Evolutionary conservation across 2,329 filamentous ascomycete species (phyloP).

Genomic region (Colletotrichum lini): DNA sequence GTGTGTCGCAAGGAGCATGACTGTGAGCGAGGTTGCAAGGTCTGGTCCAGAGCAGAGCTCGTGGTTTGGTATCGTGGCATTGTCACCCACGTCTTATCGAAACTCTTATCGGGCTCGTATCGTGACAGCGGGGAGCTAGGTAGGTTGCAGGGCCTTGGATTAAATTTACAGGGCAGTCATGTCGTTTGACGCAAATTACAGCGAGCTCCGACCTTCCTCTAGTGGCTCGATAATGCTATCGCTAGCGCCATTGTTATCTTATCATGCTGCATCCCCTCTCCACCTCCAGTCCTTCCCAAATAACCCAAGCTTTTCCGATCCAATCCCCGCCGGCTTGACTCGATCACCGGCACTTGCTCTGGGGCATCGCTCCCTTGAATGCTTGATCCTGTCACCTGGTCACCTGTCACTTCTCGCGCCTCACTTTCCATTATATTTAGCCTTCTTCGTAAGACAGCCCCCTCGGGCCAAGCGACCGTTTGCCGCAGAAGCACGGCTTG

Average conservation of each 20-base stretch:
- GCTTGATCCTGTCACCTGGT: not conserved
- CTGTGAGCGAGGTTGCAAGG: not conserved
- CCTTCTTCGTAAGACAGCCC: not conserved
- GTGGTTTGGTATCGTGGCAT: not conserved
- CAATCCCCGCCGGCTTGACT: slow-evolving; percentile 18
- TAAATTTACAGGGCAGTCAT: too few relatives aligned
- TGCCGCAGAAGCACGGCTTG: not conserved
- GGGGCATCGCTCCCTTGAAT: not conserved
- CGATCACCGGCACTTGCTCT: not conserved
- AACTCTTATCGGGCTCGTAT: not conserved
- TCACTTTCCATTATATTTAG: not conserved
- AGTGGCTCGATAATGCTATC: slow-evolving; percentile 1
- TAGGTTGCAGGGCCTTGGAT: not conserved
- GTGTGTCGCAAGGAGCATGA: too few relatives aligned
- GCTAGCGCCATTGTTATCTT: not conserved
- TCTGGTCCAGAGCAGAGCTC: not conserved
- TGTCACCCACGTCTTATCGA: not conserved
- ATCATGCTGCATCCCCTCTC: not conserved
- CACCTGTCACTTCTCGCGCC: not conserved
- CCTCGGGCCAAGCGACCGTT: not conserved
- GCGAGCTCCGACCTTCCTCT: not conserved
- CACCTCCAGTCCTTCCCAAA: too few relatives aligned
- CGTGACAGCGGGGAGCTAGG: not conserved
- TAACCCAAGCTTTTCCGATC: not conserved
- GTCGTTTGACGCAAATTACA: slow-evolving; percentile 4